Conservation (phyloP, 257 asterid species). For the Eucommia ulmoides region DNA sequence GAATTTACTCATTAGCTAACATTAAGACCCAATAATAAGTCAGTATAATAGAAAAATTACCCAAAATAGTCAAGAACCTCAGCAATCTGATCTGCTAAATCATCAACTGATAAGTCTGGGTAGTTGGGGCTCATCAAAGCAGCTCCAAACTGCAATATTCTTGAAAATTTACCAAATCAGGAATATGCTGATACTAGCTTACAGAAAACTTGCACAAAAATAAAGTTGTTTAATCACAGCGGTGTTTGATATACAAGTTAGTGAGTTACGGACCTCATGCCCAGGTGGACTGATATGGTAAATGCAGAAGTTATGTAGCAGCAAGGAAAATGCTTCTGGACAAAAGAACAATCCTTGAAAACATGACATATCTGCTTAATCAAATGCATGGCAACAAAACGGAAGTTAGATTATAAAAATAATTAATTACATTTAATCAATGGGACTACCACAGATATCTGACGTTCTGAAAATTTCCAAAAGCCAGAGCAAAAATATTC, state of each 20-base stretch:
- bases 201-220: background rate
- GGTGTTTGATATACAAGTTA: slow-evolving; percentile 3
- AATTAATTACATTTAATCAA: background rate
- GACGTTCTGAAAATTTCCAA: background rate
- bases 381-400: background rate
- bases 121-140: slow-evolving; percentile 23
- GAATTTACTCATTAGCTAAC: background rate
- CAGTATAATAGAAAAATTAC: slow-evolving; percentile 11
- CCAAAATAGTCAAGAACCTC: slow-evolving; percentile 40
- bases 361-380: slow-evolving; percentile 1
- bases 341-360: slow-evolving; percentile 41
- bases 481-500: background rate
- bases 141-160: slow-evolving; percentile 38
- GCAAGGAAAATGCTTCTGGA: slow-evolving; percentile 56
- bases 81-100: slow-evolving; percentile 38
- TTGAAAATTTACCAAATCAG: slow-evolving; percentile 17
- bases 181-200: slow-evolving; percentile 5
- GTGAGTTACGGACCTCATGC: slow-evolving; percentile 45
- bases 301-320: slow-evolving; percentile 57
- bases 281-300: slow-evolving; percentile 70
- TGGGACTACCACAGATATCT: background rate
- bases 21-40: background rate
- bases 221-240: background rate
- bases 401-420: background rate
- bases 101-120: slow-evolving; percentile 30